These are phyloP conservation scores for Aspergillus chevalieri DNA, from an alignment of 2,329 filamentous ascomycete genomes.

Conservation along the genomic window DNA sequence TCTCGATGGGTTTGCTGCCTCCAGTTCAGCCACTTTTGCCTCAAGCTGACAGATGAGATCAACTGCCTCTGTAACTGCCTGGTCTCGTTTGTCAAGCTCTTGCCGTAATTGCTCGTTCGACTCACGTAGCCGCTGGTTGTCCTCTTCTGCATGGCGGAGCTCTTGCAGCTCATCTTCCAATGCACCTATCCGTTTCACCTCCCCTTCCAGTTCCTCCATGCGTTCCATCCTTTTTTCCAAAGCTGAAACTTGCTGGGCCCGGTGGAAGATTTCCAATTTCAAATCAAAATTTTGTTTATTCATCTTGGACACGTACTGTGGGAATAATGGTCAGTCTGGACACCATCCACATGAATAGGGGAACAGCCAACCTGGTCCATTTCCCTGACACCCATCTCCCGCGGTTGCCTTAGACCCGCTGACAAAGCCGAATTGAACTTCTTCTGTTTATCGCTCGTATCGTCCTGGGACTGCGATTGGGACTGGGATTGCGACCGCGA, in stretches of 20 bases:
- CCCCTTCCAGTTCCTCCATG: conserved; percentile 33
- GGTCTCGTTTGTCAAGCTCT: conserved; percentile 35
- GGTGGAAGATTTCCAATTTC: conserved; percentile 38
- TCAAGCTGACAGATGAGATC: conserved; percentile 40
- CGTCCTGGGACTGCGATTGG: conserved; percentile 23
- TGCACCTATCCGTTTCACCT: conserved; percentile 22
- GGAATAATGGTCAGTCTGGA: conserved; percentile 10
- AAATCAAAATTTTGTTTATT: conserved; percentile 41
- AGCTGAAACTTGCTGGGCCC: conserved; percentile 29
- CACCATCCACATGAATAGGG: not conserved
- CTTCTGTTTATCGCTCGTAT: conserved; percentile 31
- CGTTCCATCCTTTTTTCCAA: conserved; percentile 34
- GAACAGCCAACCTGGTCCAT: conserved; percentile 34
- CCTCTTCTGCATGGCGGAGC: conserved; percentile 29
- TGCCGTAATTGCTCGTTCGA: conserved; percentile 32
- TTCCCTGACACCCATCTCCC: conserved; percentile 38
- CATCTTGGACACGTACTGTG: conserved; percentile 38
- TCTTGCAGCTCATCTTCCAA: conserved; percentile 33
- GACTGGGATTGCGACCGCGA: conserved; percentile 11
- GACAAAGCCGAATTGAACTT: conserved; percentile 24
- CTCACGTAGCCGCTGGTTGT: conserved; percentile 31
- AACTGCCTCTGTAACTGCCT: conserved; percentile 39
- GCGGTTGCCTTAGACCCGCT: conserved; percentile 28
- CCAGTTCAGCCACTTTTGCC: conserved; percentile 31
- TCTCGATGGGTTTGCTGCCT: conserved; percentile 14